A percentile compares a stretch with the other conserved stretches of the same genome.
These are phyloP conservation scores for Juncus inflexus DNA, from an alignment of 176 grass and related monocot genomes.

Conservation along the genomic window DNA sequence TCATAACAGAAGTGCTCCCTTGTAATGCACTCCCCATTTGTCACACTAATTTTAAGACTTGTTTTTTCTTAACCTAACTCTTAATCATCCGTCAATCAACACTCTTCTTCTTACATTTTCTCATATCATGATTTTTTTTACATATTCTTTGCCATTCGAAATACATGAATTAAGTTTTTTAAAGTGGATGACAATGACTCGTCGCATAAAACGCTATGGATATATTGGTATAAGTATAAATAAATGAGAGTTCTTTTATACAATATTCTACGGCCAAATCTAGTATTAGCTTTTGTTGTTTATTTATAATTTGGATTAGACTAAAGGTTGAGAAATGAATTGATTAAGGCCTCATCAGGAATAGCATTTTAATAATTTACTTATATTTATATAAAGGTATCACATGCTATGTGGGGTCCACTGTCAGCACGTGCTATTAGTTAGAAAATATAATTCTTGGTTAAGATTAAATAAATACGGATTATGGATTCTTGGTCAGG, in stretches of 20 bases:
- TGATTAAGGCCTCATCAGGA: slow-evolving; percentile 18
- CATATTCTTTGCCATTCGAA: background rate
- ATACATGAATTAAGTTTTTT: too few species aligned
- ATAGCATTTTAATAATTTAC: background rate
- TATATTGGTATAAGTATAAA: background rate
- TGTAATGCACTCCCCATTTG: slow-evolving; percentile 25
- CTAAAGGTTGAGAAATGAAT: background rate
- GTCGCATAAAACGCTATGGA: background rate
- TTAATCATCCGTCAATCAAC: slow-evolving; percentile 13
- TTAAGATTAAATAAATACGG: slow-evolving; percentile 7
- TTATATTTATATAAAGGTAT: slow-evolving; percentile 18
- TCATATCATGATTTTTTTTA: slow-evolving; percentile 9
- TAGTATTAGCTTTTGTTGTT: slow-evolving; percentile 11
- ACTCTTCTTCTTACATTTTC: too few species aligned
- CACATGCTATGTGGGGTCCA: slow-evolving; percentile 30
- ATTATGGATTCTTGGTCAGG: slow-evolving; percentile 22
- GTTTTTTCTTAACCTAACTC: slow-evolving; percentile 18
- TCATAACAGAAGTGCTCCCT: slow-evolving; percentile 13
- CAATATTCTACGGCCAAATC: background rate
- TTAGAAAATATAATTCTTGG: slow-evolving; percentile 15
- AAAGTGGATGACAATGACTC: background rate
- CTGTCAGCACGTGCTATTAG: slow-evolving; percentile 25
- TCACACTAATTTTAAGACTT: slow-evolving; percentile 31
- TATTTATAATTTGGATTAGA: slow-evolving; percentile 19
- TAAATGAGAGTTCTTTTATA: slow-evolving; percentile 5